Evolutionary conservation across 805 yeast genomes (phyloP), one percentile per base, ranked within the genome.

Genomic region (Candida sakaeoensis): DNA sequence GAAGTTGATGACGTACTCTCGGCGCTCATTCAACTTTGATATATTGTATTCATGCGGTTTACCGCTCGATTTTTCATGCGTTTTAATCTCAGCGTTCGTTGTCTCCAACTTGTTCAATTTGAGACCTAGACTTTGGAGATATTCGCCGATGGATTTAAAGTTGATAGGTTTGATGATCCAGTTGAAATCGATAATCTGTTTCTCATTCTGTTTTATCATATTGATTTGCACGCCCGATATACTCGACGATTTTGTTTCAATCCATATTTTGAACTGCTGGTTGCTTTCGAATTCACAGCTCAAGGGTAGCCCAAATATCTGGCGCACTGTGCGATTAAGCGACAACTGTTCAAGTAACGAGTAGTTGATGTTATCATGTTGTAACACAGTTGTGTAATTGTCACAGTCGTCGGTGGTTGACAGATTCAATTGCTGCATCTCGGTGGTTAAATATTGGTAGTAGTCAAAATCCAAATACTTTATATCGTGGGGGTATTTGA

Each of bases 91-190:
- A 10, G 51, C 55, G 9, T 54, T 37, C 10, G 45, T 29, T 3
- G 51, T 30, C 18, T 52, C 53, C 13, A 61, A 42, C 8, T 53
- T 48, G 35, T 58, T 61, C 26, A 62, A 33, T 27, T 57, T 55
- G 9, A 60, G 46, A 5, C 62, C 60, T 13, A 55, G 40, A 17
- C 41, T 57, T 8, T 15, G 16, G 12, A 14, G 53, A 46, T 26
- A 59, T 34, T 8, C 17, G 49, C 33, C 5, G 47, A 43, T 2
- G 5, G 58, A 39, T 2, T 41, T 33, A 36, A 58, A 37, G 28
- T 50, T 49, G 5, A 64, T 42, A 36, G 55, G 61, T 39, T 57
- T 57, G 16, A 65, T 48, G 9, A 36, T 28, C 71, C 71, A 65
- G 1, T 25, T 25, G 16, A 49, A 31, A 15, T 19, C 33, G 2